phyloP scores from a whole-genome alignment of 176 grass and related monocot species.

The Eragrostis curvula region DNA sequence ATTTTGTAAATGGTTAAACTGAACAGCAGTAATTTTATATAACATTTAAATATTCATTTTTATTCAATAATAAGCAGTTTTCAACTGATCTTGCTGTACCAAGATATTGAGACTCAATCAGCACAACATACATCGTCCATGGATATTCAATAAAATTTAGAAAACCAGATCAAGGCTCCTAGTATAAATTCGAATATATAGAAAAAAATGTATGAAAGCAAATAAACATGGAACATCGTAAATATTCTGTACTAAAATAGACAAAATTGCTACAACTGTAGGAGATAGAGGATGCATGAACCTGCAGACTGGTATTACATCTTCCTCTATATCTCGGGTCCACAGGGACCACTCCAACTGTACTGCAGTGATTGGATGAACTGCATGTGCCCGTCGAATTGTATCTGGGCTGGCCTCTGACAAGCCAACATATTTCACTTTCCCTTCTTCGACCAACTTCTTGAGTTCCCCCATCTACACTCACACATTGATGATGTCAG shows the following conservation, averaged over 20 bases:
- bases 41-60: background rate
- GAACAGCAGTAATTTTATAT: background rate
- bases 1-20: background rate
- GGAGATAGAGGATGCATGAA: conserved; percentile 27
- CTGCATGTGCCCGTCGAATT: conserved; percentile 67
- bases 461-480: conserved; percentile 76
- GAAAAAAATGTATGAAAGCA: background rate
- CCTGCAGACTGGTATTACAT: conserved; percentile 88
- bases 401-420: conserved; percentile 76
- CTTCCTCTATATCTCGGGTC: conserved; percentile 83
- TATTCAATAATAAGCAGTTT: background rate
- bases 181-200: background rate
- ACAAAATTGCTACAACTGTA: background rate
- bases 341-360: conserved; percentile 86
- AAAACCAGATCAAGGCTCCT: conserved; percentile 7
- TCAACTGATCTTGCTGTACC: conserved; percentile 2
- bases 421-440: conserved; percentile 78
- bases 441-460: conserved; percentile 79
- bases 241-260: background rate
- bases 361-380: conserved; percentile 78
- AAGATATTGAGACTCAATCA: background rate
- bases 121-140: background rate
- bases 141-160: conserved; percentile 11
- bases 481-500: conserved; percentile 27
- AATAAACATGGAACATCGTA: background rate